Conservation (phyloP, 225 moss, liverwort and hornwort species). For the Physcomitrium patens region DNA sequence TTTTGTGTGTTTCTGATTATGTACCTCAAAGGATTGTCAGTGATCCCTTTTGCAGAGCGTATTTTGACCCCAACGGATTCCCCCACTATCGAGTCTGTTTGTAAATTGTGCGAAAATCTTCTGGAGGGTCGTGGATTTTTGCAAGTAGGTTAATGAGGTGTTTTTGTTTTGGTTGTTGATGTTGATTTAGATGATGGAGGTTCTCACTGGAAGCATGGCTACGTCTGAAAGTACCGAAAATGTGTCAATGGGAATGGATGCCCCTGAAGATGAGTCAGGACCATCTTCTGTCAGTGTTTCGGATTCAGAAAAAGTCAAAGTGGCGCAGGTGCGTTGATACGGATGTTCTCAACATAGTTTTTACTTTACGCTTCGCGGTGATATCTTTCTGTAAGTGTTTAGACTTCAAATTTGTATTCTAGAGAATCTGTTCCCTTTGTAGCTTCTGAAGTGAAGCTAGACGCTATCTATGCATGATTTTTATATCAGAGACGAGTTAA, state of each 20-base stretch:
- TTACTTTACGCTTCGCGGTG: neutral
- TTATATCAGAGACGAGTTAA: neutral
- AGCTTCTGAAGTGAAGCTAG: neutral
- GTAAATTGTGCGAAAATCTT: neutral
- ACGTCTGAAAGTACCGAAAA: conserved; percentile 20
- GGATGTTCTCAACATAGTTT: neutral
- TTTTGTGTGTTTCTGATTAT: neutral
- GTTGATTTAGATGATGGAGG: conserved; percentile 27
- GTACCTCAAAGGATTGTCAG: neutral
- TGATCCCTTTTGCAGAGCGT: conserved; percentile 12
- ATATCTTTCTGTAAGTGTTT: neutral
- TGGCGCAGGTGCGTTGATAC: conserved; percentile 35
- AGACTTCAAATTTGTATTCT: neutral
- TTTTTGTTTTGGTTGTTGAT: neutral
- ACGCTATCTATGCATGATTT: neutral
- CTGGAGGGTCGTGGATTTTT: neutral
- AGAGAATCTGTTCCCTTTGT: neutral
- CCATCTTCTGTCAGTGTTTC: conserved; percentile 31
- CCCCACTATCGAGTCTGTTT: neutral
- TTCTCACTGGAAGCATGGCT: conserved; percentile 19
- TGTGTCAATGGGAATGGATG: conserved; percentile 27
- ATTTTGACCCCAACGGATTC: neutral
- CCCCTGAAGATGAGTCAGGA: conserved; percentile 22
- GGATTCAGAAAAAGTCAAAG: conserved; percentile 33
- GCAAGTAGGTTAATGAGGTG: neutral